Conservation (phyloP, 306 rosid genomes). For the Vigna radiata region DNA sequence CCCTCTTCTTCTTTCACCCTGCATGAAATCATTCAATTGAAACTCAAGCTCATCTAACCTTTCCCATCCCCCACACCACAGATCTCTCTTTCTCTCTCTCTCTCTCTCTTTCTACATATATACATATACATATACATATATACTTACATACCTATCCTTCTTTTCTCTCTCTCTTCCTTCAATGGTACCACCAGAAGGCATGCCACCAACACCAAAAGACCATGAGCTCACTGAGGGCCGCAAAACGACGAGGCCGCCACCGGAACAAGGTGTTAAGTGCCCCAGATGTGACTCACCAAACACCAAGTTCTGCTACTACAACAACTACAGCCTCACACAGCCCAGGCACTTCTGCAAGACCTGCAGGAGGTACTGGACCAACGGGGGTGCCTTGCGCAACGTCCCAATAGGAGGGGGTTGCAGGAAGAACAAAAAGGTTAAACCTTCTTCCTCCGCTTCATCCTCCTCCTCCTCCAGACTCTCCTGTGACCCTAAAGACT, state of each 20-base stretch:
- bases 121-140: too few species aligned
- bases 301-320: conserved; percentile 91
- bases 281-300: conserved; percentile 82
- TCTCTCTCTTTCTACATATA: neutral
- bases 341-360: conserved; percentile 91
- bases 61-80: neutral
- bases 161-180: neutral
- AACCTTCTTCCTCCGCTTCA: conserved; percentile 51
- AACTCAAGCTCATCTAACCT: conserved; percentile 40
- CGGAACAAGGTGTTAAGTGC: conserved; percentile 64
- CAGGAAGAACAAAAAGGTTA: conserved; percentile 71
- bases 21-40: conserved; percentile 54
- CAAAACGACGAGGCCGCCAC: conserved; percentile 49
- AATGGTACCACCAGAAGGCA: conserved; percentile 54
- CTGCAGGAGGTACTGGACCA: conserved; percentile 86
- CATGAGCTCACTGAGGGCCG: conserved; percentile 41
- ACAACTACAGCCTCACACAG: conserved; percentile 85
- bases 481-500: conserved; percentile 56
- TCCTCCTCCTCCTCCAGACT: conserved; percentile 50
- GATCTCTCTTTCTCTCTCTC: neutral
- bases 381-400: conserved; percentile 81
- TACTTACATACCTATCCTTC: neutral
- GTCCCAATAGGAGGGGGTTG: conserved; percentile 89
- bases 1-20: conserved; percentile 39
- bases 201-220: conserved; percentile 31